A percentile compares a stretch with the other conserved stretches of the same genome.
Evolutionary conservation across 1,139 yeast genomes (phyloP).

Genomic region (Debaryomyces coudertii): DNA sequence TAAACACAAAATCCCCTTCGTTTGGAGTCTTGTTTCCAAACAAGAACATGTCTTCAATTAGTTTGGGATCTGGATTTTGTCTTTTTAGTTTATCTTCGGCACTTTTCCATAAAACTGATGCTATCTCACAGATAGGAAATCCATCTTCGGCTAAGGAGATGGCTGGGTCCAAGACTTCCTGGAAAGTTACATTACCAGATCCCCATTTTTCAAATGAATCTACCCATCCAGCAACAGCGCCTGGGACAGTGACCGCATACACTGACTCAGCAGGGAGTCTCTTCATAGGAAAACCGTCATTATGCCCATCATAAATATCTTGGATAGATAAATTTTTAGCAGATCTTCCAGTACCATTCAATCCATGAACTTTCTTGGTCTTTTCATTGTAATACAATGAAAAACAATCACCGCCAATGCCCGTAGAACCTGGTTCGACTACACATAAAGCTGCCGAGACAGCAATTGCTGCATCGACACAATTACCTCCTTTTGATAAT

Average conservation of each 20-base stretch:
- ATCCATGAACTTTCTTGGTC: constrained; percentile 57
- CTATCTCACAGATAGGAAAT: constrained; percentile 62
- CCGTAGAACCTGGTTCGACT: constrained; percentile 77
- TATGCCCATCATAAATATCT: constrained; percentile 45
- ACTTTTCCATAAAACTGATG: constrained; percentile 56
- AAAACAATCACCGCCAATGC: constrained; percentile 85
- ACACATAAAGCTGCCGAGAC: constrained; percentile 75
- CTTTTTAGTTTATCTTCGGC: constrained; percentile 39
- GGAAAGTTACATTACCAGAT: constrained; percentile 62
- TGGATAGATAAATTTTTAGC: constrained; percentile 57
- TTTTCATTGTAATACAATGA: constrained; percentile 59
- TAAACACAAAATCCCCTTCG: constrained; percentile 63
- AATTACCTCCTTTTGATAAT: constrained; percentile 73
- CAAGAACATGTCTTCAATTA: constrained; percentile 40
- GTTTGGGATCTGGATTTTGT: constrained; percentile 35
- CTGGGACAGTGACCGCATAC: constrained; percentile 72
- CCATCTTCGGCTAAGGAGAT: constrained; percentile 71
- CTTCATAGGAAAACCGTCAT: constrained; percentile 41
- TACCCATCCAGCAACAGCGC: constrained; percentile 77
- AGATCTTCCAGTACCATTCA: constrained; percentile 80
- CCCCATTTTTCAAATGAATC: constrained; percentile 76
- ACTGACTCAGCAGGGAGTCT: constrained; percentile 54
- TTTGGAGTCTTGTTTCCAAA: constrained; percentile 42
- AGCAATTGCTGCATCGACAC: constrained; percentile 82
- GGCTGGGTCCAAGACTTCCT: constrained; percentile 68